Evolutionary conservation across 768 basidiomycete species (phyloP).

Genomic region (Pholiota molesta): DNA sequence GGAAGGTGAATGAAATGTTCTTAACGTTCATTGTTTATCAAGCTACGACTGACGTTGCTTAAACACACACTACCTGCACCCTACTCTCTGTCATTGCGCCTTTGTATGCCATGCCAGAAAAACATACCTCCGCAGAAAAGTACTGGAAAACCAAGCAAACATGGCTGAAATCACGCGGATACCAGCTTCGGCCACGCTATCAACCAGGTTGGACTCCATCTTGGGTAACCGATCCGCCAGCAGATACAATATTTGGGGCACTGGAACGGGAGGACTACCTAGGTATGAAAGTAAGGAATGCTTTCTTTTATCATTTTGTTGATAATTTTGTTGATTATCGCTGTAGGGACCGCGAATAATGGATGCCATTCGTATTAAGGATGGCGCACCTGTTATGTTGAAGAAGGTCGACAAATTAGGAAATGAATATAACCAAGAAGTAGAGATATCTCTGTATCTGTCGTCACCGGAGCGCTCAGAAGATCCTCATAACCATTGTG

Average conservation of each 20-base stretch:
- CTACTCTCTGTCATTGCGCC: too few relatives aligned
- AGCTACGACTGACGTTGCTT: too few relatives aligned
- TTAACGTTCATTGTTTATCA: too few relatives aligned
- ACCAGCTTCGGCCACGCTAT: constrained; percentile 21
- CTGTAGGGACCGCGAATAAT: constrained; percentile 14
- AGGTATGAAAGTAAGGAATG: not conserved
- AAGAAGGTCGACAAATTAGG: constrained; percentile 12
- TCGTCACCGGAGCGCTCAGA: constrained; percentile 9
- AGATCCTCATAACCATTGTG: constrained; percentile 18
- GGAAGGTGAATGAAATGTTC: too few relatives aligned
- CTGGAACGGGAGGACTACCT: not conserved
- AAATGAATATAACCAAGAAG: constrained; percentile 7
- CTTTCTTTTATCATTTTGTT: not conserved
- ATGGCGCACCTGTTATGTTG: constrained; percentile 20
- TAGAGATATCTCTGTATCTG: constrained; percentile 13
- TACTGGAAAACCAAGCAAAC: not conserved
- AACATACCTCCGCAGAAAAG: not conserved
- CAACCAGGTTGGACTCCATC: constrained; percentile 22
- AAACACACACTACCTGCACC: too few relatives aligned
- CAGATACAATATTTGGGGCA: not conserved
- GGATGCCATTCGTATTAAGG: constrained; percentile 19
- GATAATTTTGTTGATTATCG: not conserved
- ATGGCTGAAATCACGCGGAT: constrained; percentile 11
- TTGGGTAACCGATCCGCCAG: constrained; percentile 12
- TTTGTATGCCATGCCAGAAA: too few relatives aligned